These are phyloP conservation scores for Tirmania nivea DNA, from an alignment of 495 filamentous ascomycete genomes.

Conservation along the genomic window DNA sequence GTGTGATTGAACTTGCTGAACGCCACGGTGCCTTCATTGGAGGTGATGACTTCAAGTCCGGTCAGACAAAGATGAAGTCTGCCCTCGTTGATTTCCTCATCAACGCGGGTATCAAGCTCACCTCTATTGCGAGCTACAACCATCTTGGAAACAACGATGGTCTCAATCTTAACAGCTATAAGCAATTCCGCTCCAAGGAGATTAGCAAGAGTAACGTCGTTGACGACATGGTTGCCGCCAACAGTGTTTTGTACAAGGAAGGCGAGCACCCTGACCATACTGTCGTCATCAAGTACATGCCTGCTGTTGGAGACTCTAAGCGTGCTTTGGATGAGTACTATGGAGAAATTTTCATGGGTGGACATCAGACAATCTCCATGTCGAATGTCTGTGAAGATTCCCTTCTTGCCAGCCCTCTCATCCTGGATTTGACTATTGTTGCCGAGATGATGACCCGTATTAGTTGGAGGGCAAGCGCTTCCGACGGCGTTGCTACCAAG, in stretches of 20 bases:
- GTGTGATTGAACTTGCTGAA: constrained; percentile 77
- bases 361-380: constrained; percentile 89
- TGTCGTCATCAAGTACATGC: constrained; percentile 97
- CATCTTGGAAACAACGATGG: constrained; percentile 98
- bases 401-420: constrained; percentile 84
- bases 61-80: constrained; percentile 99
- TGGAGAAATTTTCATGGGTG: constrained; percentile 96
- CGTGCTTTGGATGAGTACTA: constrained; percentile 97
- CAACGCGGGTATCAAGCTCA: constrained; percentile 96
- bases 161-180: constrained; percentile 91
- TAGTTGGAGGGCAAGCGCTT: constrained; percentile 52
- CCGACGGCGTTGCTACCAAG: constrained; percentile 27
- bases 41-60: constrained; percentile 98
- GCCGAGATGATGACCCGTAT: constrained; percentile 97
- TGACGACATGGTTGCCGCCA: constrained; percentile 97
- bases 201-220: constrained; percentile 98
- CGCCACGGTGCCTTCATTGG: constrained; percentile 76
- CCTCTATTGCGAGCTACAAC: constrained; percentile 97
- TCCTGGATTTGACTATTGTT: constrained; percentile 84
- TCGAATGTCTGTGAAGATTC: constrained; percentile 99
- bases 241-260: constrained; percentile 66
- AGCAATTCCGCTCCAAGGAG: constrained; percentile 98
- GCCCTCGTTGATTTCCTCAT: constrained; percentile 96
- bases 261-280: constrained; percentile 79
- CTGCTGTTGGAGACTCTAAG: constrained; percentile 96